Evolutionary conservation across 2,329 filamentous ascomycete genomes (phyloP).

Genomic region (Penicillium palitans): DNA sequence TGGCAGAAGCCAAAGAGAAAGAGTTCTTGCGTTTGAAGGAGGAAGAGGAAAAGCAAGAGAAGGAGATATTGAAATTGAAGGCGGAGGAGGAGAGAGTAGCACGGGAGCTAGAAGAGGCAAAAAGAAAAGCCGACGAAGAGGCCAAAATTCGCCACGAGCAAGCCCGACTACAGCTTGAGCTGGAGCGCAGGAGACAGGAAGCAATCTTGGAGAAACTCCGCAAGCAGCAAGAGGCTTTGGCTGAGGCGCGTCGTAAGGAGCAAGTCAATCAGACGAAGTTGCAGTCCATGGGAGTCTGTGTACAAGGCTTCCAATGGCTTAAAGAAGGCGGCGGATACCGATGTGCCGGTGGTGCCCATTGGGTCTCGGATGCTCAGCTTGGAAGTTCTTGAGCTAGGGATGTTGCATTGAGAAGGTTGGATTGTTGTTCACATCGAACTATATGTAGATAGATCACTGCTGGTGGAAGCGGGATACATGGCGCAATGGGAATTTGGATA

Average conservation of each 20-base stretch:
- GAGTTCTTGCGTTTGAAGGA: background rate
- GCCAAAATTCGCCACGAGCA: conserved; percentile 35
- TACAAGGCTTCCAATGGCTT: conserved; percentile 61
- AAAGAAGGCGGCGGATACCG: conserved; percentile 59
- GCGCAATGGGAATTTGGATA: background rate
- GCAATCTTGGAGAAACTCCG: conserved; percentile 44
- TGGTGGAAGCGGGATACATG: background rate
- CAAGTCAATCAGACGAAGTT: conserved; percentile 51
- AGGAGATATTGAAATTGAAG: background rate
- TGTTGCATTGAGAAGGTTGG: background rate
- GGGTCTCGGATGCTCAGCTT: conserved; percentile 41
- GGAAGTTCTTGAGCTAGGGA: background rate
- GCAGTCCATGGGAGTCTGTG: conserved; percentile 56
- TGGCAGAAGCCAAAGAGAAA: background rate
- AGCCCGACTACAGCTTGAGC: conserved; percentile 20
- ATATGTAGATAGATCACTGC: background rate
- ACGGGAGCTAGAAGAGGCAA: background rate
- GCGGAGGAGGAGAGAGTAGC: background rate
- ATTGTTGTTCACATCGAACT: background rate
- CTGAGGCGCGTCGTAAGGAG: conserved; percentile 42
- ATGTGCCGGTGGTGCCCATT: conserved; percentile 64
- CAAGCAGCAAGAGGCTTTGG: conserved; percentile 34
- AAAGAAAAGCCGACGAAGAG: conserved; percentile 11
- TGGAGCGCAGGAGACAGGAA: conserved; percentile 31
- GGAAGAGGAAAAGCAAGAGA: background rate